Conservation (phyloP, 495 filamentous ascomycete genomes). For the Alectoria sarmentosa region DNA sequence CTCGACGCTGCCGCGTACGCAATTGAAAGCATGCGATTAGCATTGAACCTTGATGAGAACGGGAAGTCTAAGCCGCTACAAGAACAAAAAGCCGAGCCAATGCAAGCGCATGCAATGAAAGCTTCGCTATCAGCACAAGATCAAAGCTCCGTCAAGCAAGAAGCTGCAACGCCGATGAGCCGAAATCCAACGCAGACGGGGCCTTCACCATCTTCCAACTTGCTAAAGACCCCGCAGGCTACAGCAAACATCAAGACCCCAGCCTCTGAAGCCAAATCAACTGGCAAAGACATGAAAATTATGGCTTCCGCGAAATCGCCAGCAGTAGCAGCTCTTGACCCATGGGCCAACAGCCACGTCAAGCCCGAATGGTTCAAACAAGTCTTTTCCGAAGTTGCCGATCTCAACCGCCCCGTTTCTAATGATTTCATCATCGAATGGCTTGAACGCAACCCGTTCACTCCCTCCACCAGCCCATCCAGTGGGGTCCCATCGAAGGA, state of each 20-base stretch:
- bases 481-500: constrained; percentile 17
- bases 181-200: constrained; percentile 37
- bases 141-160: constrained; percentile 33
- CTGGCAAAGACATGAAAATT: constrained; percentile 26
- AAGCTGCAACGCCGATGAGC: constrained; percentile 34
- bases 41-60: constrained; percentile 35
- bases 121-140: constrained; percentile 29
- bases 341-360: constrained; percentile 39
- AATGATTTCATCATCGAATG: constrained; percentile 37
- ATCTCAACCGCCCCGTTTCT: constrained; percentile 20
- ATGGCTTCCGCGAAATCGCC: background rate
- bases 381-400: constrained; percentile 34
- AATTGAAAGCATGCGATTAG: constrained; percentile 38
- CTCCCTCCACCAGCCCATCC: constrained; percentile 16
- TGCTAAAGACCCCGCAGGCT: constrained; percentile 38
- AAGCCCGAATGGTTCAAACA: constrained; percentile 39
- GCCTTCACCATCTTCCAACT: constrained; percentile 39
- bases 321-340: constrained; percentile 27
- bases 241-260: constrained; percentile 29
- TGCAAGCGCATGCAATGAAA: constrained; percentile 28
- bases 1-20: constrained; percentile 36
- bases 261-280: constrained; percentile 29
- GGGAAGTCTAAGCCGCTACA: constrained; percentile 27
- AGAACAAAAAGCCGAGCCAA: constrained; percentile 18
- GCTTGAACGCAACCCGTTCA: constrained; percentile 29